Base-by-base conservation (phyloP, 2,329 filamentous ascomycete species). In the Alternaria triticina region DNA sequence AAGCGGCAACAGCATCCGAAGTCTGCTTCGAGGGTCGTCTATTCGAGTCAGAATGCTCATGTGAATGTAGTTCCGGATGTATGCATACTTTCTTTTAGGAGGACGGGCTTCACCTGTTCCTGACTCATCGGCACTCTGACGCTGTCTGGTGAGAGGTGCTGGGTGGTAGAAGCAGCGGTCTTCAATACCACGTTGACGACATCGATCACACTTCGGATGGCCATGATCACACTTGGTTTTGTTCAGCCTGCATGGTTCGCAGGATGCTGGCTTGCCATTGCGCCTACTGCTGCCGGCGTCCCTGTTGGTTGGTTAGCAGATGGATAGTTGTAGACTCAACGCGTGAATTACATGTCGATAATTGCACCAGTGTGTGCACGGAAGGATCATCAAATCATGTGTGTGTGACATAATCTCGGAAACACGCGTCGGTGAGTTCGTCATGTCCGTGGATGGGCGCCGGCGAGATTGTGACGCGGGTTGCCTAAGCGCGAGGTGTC, bases 81-180 rank as follows among this genome's bases (percentile, higher is more conserved):
- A n/a, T 40, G 50, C 68, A 25, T 71, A 77, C 74, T 74, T 77
- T 64, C 74, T 66, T 54, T 77, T 77, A 6, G 63, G 25, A 3
- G 71, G 67, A 22, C 68, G 65, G 12, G 66, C 62, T 54, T 68
- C 66, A 30, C 64, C 68, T 51, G 65, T 51, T 13, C 62, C 61
- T 61, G 61, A 54, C 28, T 66, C 67, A 46, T 64, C 62, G 15
- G 58, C 52, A 27, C 47, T 47, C 12, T 63, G 68, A 20, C 70
- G 71, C 17, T 59, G 66, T 43, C 73, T 78, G n/a, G 75, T 79
- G 17, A 79, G 66, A 27, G 77, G 77, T 12, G 77, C 75, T 23
- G 77, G 76, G 61, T 78, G 76, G 59, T 79, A 78, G 63, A 76
- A 77, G 54, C 77, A 79, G 13, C 70, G 65, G 1, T 78, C 74